Base-by-base conservation (phyloP, 129 eudicot species). In the Pseudognaphalium luteoalbum region DNA sequence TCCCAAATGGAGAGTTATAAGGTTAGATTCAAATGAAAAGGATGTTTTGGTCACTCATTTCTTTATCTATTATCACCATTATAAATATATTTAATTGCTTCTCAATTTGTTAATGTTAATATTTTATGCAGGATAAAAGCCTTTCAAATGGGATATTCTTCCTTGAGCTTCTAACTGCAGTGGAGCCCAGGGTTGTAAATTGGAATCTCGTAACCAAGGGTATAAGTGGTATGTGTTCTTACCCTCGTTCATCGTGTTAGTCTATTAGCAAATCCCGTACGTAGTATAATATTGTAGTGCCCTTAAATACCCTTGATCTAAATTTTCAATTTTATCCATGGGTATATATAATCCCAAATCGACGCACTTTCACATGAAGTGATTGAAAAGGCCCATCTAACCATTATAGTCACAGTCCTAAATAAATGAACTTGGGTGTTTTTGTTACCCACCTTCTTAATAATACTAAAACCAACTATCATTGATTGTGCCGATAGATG, bases 151-250 rank as follows among this genome's bases (percentile, higher is more conserved):
- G 98, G 73, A 73, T 91, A 41, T 94, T 88, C 81, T 94, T 94
- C 84, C 96, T 94, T 68, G 97, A 94, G 83, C 98, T 91, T 76
- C 88, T 94, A 34, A 91, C 90, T 70, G 92, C 96, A 9, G 97
- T 89, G 80, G 99, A 95, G 85, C 97, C 96, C 42, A 85, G 96
- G 71, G 99, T 95, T 61, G 97, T 91, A 51, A 91, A 95, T 37
- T 95, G 97, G 99, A 91, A 95, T 79, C 96, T 95, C 60, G 97
- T 91, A 56, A 91, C 94, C 54, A 95, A 85, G 89, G 98, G 98
- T 79, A 86, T 85, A 84, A 93, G 77, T 56, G 98, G 98, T 90
- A 85, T 63, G 88, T 15, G 34, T 25, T 66, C 60, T 75, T 41
- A 11, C 57, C 64, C 12, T 4, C 37, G 22, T 76, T 75, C 35